Percentiles rank a stretch among this genome's conserved stretches.
Conservation (phyloP, 2,329 filamentous ascomycete species). For the Penicillium sp. region DNA sequence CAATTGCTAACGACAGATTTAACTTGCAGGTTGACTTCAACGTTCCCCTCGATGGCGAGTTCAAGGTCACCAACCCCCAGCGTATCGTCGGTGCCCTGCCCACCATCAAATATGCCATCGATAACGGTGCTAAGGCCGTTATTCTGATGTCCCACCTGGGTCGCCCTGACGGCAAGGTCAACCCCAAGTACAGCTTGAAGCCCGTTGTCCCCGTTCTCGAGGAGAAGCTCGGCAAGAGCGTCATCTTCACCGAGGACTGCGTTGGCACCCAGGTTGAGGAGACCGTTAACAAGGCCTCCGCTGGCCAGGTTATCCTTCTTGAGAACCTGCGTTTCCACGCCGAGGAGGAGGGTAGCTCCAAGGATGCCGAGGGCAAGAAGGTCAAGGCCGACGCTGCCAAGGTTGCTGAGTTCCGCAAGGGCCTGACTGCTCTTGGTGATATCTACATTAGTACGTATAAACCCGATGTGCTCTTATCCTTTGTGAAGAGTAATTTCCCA, state of each 20-base stretch:
- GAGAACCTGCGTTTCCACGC: conserved; percentile 99
- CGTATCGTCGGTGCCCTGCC: conserved; percentile 94
- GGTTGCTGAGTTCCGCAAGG: conserved; percentile 92
- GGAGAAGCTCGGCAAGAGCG: conserved; percentile 80
- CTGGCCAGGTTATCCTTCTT: conserved; percentile 82
- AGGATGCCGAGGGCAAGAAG: conserved; percentile 95
- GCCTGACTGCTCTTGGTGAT: conserved; percentile 89
- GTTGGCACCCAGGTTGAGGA: conserved; percentile 90
- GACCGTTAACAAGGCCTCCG: conserved; percentile 77
- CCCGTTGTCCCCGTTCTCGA: conserved; percentile 89
- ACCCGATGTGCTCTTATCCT: background rate
- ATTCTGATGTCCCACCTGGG: conserved; percentile 98
- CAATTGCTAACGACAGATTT: conserved; percentile 8
- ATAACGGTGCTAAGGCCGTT: conserved; percentile 87
- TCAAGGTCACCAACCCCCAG: conserved; percentile 97
- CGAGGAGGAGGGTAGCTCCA: conserved; percentile 95
- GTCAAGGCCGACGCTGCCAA: conserved; percentile 93
- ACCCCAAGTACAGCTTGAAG: conserved; percentile 92
- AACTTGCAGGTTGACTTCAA: conserved; percentile 91
- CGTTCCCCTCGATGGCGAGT: conserved; percentile 89
- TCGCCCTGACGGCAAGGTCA: conserved; percentile 85
- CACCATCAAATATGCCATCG: conserved; percentile 91
- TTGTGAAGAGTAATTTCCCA: background rate
- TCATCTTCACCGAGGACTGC: conserved; percentile 86
- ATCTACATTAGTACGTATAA: conserved; percentile 82